phyloP scores from a whole-genome alignment of 768 basidiomycete species.

The Trichaptum fuscoviolaceum region DNA sequence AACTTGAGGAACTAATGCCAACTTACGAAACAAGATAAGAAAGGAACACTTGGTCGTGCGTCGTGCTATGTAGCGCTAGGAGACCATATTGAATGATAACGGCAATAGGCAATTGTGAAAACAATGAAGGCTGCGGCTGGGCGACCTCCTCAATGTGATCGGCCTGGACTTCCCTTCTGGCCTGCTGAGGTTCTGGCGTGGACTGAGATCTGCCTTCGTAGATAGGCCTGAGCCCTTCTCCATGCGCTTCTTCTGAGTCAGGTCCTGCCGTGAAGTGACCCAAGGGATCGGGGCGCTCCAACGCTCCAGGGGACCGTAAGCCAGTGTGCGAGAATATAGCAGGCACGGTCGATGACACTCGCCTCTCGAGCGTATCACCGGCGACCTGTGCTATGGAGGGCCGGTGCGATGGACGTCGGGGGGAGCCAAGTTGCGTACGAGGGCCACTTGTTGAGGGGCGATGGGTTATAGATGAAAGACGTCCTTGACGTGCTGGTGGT shows the following conservation, averaged over 20 bases:
- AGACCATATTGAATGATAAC: conserved; percentile 90
- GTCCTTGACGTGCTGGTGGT: not conserved
- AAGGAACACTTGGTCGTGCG: conserved; percentile 88
- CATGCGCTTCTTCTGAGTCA: conserved; percentile 19
- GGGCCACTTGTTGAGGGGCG: not conserved
- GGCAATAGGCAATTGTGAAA: conserved; percentile 71
- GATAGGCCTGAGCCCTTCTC: conserved; percentile 47
- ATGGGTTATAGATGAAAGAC: not conserved
- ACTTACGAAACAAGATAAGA: conserved; percentile 87
- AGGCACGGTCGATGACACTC: conserved; percentile 54
- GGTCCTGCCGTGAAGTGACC: conserved; percentile 35
- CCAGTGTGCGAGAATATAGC: conserved; percentile 83
- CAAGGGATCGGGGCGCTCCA: conserved; percentile 67
- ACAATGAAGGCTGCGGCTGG: conserved; percentile 53
- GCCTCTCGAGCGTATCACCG: conserved; percentile 31
- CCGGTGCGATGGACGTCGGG: conserved; percentile 1
- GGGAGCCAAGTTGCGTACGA: not conserved
- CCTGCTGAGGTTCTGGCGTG: conserved; percentile 26
- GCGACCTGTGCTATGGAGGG: not conserved
- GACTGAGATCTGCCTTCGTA: conserved; percentile 33
- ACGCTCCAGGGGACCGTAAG: conserved; percentile 70
- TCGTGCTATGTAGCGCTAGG: conserved; percentile 82
- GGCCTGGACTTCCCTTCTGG: conserved; percentile 17
- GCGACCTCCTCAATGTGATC: conserved; percentile 38
- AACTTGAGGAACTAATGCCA: conserved; percentile 8